These are phyloP conservation scores for Colletotrichum aenigma DNA, from an alignment of 2,329 filamentous ascomycete genomes.

Conservation along the genomic window DNA sequence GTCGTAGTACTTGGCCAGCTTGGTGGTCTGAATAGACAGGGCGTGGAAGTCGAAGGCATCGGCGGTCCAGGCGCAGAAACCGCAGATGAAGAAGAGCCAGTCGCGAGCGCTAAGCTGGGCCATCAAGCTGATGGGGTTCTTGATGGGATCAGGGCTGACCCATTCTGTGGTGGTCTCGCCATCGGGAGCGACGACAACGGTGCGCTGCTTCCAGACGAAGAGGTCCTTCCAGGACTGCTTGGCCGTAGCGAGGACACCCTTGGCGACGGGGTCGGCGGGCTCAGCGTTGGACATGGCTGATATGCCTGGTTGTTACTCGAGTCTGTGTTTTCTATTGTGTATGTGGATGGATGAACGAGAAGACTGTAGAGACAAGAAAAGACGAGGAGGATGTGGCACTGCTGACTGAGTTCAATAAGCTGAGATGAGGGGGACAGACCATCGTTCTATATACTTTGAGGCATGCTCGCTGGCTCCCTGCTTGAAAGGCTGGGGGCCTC, in stretches of 20 bases:
- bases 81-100: slow-evolving; percentile 79
- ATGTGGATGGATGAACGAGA: not conserved
- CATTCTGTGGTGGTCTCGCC: slow-evolving; percentile 72
- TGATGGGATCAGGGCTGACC: slow-evolving; percentile 67
- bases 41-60: slow-evolving; percentile 88
- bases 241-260: slow-evolving; percentile 67
- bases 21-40: slow-evolving; percentile 77
- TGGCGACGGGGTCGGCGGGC: slow-evolving; percentile 67
- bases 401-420: not conserved
- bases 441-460: slow-evolving; percentile 9
- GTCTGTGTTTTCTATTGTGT: not conserved
- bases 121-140: slow-evolving; percentile 74
- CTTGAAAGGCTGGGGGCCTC: not conserved
- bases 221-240: slow-evolving; percentile 69
- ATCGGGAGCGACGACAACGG: slow-evolving; percentile 67
- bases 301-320: not conserved
- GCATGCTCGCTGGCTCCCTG: not conserved
- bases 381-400: not conserved
- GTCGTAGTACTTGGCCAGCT: slow-evolving; percentile 60
- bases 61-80: slow-evolving; percentile 77
- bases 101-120: slow-evolving; percentile 66
- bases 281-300: slow-evolving; percentile 42
- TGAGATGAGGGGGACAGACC: not conserved
- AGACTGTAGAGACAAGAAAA: not conserved
- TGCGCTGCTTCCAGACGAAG: slow-evolving; percentile 76